phyloP scores from a whole-genome alignment of 1,139 yeast genomes.

The Scheffersomyces cryptocercus region DNA sequence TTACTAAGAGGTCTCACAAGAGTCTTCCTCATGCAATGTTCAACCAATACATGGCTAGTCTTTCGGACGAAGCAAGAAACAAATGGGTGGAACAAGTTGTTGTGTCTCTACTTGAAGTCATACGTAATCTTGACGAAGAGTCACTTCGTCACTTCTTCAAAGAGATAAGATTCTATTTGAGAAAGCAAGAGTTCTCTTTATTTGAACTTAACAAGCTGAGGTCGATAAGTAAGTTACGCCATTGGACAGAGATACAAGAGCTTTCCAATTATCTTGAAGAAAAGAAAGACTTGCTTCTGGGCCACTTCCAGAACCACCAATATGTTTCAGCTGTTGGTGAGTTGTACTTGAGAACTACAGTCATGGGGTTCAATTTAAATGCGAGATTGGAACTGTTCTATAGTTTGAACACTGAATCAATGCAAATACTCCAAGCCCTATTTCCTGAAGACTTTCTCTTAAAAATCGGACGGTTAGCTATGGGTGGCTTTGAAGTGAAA shows the following conservation, averaged over 20 bases:
- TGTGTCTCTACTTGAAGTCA: background rate
- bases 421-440: background rate
- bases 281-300: background rate
- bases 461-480: background rate
- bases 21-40: constrained; percentile 1
- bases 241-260: background rate
- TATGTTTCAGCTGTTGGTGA: background rate
- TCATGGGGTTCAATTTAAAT: background rate
- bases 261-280: background rate
- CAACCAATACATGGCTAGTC: background rate
- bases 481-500: background rate
- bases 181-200: constrained; percentile 6
- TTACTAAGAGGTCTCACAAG: background rate
- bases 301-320: background rate
- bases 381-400: background rate
- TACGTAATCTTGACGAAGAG: background rate
- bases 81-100: background rate
- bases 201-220: constrained; percentile 3
- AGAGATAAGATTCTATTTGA: constrained; percentile 5
- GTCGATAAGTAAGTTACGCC: background rate
- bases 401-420: background rate
- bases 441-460: background rate
- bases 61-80: background rate
- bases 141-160: constrained; percentile 3
- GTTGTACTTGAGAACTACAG: background rate